Conservation (phyloP, 768 basidiomycete genomes). For the Hemileccinum impolitum region DNA sequence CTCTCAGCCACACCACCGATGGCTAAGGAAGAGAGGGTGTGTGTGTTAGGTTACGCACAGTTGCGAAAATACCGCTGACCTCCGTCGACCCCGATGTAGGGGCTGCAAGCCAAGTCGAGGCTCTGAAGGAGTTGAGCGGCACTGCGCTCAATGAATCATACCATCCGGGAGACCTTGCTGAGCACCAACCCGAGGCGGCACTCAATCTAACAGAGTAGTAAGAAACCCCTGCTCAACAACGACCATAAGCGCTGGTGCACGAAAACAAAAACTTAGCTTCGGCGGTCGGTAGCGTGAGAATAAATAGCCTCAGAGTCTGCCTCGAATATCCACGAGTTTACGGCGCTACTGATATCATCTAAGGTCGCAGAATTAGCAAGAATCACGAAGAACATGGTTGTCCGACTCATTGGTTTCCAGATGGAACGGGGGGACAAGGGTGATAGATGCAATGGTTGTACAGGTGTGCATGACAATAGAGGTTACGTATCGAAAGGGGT, state of each 20-base stretch:
- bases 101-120: conserved; percentile 18
- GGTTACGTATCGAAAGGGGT: no score
- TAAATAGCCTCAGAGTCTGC: conserved; percentile 35
- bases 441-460: conserved; percentile 33
- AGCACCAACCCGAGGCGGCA: conserved; percentile 11
- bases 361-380: conserved; percentile 4
- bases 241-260: neutral
- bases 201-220: conserved; percentile 15
- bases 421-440: conserved; percentile 34
- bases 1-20: conserved; percentile 51
- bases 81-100: conserved; percentile 1
- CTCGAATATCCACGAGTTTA: conserved; percentile 39
- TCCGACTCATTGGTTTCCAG: conserved; percentile 39
- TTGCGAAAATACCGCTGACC: conserved; percentile 8
- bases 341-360: conserved; percentile 35
- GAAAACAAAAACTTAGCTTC: conserved; percentile 10
- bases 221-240: conserved; percentile 12
- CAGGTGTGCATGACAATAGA: conserved; percentile 25
- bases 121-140: conserved; percentile 3
- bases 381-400: neutral
- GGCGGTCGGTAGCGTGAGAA: conserved; percentile 25
- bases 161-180: conserved; percentile 20
- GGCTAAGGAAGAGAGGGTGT: conserved; percentile 35
- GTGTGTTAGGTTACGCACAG: conserved; percentile 4
- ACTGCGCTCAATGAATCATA: neutral